phyloP scores from a whole-genome alignment of 495 filamentous ascomycete species.

The Trichocladium uniseriatum region DNA sequence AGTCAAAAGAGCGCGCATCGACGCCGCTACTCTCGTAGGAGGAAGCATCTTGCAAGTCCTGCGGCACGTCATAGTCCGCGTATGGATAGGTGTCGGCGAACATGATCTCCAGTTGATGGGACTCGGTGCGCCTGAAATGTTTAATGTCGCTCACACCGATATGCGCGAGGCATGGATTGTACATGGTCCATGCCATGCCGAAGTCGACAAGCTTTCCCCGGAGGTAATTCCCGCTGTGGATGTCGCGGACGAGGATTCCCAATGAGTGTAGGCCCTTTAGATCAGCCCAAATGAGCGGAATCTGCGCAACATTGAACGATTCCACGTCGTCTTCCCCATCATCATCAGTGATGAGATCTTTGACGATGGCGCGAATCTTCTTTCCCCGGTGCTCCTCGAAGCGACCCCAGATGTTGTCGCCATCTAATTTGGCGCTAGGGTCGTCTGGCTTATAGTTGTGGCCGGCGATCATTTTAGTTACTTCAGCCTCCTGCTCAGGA shows the following conservation, averaged over 20 bases:
- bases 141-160: too few relatives aligned
- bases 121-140: too few relatives aligned
- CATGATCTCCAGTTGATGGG: too few relatives aligned
- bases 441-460: neutral
- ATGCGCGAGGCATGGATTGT: too few relatives aligned
- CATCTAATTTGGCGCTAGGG: neutral
- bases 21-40: too few relatives aligned
- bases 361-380: constrained; percentile 12
- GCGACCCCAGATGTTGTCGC: neutral
- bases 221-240: constrained; percentile 7
- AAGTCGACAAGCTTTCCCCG: constrained; percentile 14
- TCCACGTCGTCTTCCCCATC: neutral
- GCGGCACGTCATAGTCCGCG: too few relatives aligned
- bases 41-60: too few relatives aligned
- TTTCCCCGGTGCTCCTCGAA: neutral
- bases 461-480: neutral
- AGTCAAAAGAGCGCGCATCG: too few relatives aligned
- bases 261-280: constrained; percentile 5
- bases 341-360: neutral
- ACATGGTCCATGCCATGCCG: constrained; percentile 12
- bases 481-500: constrained; percentile 1
- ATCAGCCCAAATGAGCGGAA: constrained; percentile 5
- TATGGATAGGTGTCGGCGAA: too few relatives aligned
- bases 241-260: constrained; percentile 9
- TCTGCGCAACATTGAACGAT: neutral